phyloP scores from a whole-genome alignment of 1,139 yeast genomes.

The Debaryomyces sp. region DNA sequence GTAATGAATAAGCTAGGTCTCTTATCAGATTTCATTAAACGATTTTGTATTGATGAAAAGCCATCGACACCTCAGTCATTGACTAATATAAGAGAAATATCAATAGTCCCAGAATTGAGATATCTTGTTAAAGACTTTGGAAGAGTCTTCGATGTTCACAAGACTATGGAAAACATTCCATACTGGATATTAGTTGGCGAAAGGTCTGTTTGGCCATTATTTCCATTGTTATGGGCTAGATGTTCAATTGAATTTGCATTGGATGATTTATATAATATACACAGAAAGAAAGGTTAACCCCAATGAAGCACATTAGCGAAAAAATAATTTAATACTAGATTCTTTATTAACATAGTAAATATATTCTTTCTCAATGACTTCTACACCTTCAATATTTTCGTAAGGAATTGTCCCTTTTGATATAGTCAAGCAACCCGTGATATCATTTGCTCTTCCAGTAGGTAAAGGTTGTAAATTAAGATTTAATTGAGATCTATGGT shows the following conservation, averaged over 20 bases:
- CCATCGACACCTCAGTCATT: constrained; percentile 65
- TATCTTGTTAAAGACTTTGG: constrained; percentile 70
- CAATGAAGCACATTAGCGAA: constrained; percentile 28
- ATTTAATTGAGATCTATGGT: constrained; percentile 53
- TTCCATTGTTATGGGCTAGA: constrained; percentile 83
- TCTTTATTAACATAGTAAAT: constrained; percentile 65
- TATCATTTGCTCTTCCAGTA: constrained; percentile 83
- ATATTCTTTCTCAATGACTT: constrained; percentile 62
- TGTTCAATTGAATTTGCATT: constrained; percentile 89
- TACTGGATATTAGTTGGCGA: constrained; percentile 94
- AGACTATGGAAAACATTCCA: constrained; percentile 69
- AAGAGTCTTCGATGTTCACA: constrained; percentile 74
- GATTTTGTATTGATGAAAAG: constrained; percentile 85
- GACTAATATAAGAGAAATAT: constrained; percentile 66
- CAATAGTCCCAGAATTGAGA: constrained; percentile 85
- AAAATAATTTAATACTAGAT: constrained; percentile 45
- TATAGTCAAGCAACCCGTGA: constrained; percentile 70
- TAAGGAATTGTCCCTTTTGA: constrained; percentile 52
- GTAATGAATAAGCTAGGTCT: constrained; percentile 80
- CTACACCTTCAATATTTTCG: constrained; percentile 18
- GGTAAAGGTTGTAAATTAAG: constrained; percentile 63
- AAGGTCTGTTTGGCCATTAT: constrained; percentile 89
- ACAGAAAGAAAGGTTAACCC: constrained; percentile 34
- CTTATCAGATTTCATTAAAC: constrained; percentile 67
- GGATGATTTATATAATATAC: constrained; percentile 68